Percentiles rank a stretch among this genome's conserved stretches.
Conservation (phyloP, 768 basidiomycete species). For the Sistotremastrum suecicum region DNA sequence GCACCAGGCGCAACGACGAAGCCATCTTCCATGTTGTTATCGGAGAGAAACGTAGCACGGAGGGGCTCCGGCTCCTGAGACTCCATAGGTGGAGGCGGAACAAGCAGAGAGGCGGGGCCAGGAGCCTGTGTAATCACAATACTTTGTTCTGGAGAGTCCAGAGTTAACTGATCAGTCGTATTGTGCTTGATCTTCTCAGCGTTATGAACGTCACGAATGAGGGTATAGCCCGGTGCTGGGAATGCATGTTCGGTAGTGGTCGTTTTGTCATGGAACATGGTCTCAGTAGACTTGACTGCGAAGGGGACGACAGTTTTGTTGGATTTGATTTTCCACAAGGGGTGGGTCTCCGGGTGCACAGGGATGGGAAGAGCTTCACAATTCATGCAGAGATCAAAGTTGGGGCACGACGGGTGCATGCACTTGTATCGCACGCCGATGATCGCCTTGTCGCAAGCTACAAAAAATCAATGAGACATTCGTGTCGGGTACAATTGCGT, state of each 20-base stretch:
- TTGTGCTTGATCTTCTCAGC: background rate
- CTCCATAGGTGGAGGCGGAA: conserved; percentile 1
- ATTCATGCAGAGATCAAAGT: conserved; percentile 66
- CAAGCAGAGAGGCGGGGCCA: conserved; percentile 15
- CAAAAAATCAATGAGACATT: background rate
- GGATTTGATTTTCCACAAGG: conserved; percentile 59
- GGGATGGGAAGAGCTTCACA: conserved; percentile 75
- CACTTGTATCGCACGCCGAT: conserved; percentile 27
- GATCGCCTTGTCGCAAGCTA: conserved; percentile 1
- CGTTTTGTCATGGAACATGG: background rate
- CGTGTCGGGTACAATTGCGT: background rate
- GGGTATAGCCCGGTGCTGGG: background rate
- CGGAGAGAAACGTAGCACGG: conserved; percentile 44
- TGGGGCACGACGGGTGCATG: conserved; percentile 61
- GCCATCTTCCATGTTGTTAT: conserved; percentile 62
- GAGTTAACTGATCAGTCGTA: background rate
- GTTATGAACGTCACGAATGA: background rate
- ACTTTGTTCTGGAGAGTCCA: too few relatives aligned
- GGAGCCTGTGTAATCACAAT: conserved; percentile 10
- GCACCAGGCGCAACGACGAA: conserved; percentile 63
- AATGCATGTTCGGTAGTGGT: background rate
- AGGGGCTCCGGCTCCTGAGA: conserved; percentile 15
- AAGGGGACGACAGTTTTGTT: conserved; percentile 32
- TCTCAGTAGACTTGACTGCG: background rate
- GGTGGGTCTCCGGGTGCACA: conserved; percentile 57